Evolutionary conservation across 345 rosid genomes (phyloP).

Genomic region (Kandelia obovata): DNA sequence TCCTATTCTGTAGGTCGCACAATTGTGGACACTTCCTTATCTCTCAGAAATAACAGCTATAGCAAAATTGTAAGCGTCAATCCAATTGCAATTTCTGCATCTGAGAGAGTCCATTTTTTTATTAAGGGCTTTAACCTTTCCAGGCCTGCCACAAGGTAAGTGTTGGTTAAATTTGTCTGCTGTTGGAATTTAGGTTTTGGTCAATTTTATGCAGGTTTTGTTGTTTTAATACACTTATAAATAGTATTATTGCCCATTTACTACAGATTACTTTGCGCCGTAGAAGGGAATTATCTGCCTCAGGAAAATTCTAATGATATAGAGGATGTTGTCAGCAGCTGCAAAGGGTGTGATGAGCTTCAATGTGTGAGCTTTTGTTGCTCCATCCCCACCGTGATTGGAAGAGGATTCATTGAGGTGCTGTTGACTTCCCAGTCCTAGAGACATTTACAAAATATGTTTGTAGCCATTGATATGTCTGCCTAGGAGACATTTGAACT

Average conservation of each 20-base stretch:
- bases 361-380: slow-evolving; percentile 62
- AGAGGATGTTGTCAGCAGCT: slow-evolving; percentile 36
- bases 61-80: slow-evolving; percentile 62
- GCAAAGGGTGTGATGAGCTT: slow-evolving; percentile 48
- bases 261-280: slow-evolving; percentile 78
- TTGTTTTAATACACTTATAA: slow-evolving; percentile 3
- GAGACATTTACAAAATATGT: too few relatives aligned
- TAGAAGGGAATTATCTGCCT: slow-evolving; percentile 78
- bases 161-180: slow-evolving; percentile 5
- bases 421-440: slow-evolving; percentile 1
- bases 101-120: slow-evolving; percentile 53
- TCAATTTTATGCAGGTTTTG: not conserved
- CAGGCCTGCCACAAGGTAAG: slow-evolving; percentile 67
- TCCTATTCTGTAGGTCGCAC: slow-evolving; percentile 63
- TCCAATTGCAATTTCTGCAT: slow-evolving; percentile 73
- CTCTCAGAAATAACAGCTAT: slow-evolving; percentile 49
- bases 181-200: slow-evolving; percentile 6
- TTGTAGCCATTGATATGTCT: not conserved
- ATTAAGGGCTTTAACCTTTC: slow-evolving; percentile 78
- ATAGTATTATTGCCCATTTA: not conserved
- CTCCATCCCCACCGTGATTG: slow-evolving; percentile 53
- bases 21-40: slow-evolving; percentile 66
- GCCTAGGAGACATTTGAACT: not conserved
- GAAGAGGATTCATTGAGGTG: slow-evolving; percentile 99
- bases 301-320: slow-evolving; percentile 56